These are phyloP conservation scores for Torrubiellomyces zombiae DNA, from an alignment of 2,329 filamentous ascomycete species.

Conservation along the genomic window DNA sequence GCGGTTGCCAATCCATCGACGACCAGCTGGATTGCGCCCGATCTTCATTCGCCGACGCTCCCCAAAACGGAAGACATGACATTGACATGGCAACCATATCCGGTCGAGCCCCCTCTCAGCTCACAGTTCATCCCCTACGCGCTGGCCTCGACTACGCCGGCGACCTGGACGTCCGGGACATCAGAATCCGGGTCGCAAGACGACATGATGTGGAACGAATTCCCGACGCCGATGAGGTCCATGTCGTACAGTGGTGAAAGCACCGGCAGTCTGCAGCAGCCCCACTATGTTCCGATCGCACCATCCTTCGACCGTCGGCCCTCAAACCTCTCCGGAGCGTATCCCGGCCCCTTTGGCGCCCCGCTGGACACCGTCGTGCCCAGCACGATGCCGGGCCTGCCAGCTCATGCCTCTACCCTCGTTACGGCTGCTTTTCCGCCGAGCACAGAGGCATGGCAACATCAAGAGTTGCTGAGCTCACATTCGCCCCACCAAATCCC, in stretches of 20 bases:
- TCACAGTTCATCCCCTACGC: constrained; percentile 33
- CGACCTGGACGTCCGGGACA: constrained; percentile 22
- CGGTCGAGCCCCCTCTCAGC: constrained; percentile 32
- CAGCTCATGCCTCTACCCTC: constrained; percentile 13
- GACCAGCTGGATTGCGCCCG: constrained; percentile 28
- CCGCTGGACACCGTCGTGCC: constrained; percentile 19
- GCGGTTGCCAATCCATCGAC: constrained; percentile 22
- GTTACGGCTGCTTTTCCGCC: constrained; percentile 17
- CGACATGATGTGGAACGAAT: constrained; percentile 26
- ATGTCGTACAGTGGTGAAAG: constrained; percentile 31
- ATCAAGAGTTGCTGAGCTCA: constrained; percentile 19
- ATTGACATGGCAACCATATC: constrained; percentile 30
- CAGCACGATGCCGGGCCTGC: constrained; percentile 16
- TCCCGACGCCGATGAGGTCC: constrained; percentile 27
- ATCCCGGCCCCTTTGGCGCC: constrained; percentile 22
- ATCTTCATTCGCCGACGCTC: constrained; percentile 19
- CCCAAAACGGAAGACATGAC: constrained; percentile 26
- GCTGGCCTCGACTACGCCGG: constrained; percentile 21
- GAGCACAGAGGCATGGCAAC: constrained; percentile 27
- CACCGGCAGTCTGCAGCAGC: constrained; percentile 15
- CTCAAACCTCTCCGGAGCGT: constrained; percentile 26
- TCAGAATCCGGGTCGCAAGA: constrained; percentile 23
- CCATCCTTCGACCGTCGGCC: constrained; percentile 26
- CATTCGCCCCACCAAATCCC: constrained; percentile 15
- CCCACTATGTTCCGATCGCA: constrained; percentile 23